Percentiles rank a stretch among this genome's conserved stretches.
Evolutionary conservation across 2,329 filamentous ascomycete species (phyloP).

Genomic region (Pseudocercospora eumusae): DNA sequence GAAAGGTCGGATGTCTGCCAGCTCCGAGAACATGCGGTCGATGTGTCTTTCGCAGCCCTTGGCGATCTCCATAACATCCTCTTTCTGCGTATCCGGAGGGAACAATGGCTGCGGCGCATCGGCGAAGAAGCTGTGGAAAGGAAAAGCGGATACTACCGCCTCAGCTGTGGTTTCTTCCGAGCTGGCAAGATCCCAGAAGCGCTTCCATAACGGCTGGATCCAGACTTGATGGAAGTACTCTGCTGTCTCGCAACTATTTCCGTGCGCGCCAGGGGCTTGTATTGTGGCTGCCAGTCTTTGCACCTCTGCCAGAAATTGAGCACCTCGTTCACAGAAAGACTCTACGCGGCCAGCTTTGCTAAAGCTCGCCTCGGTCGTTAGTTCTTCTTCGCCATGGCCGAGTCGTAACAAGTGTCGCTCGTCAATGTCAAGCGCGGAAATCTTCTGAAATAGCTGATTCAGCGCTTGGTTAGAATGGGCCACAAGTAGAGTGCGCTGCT

Average conservation of each 20-base stretch:
- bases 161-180: slow-evolving; percentile 52
- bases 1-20: slow-evolving; percentile 91
- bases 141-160: slow-evolving; percentile 73
- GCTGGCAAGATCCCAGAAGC: slow-evolving; percentile 68
- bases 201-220: slow-evolving; percentile 82
- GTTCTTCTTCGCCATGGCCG: slow-evolving; percentile 92
- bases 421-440: slow-evolving; percentile 93
- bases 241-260: slow-evolving; percentile 92
- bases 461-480: slow-evolving; percentile 97
- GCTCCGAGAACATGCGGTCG: slow-evolving; percentile 82
- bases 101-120: slow-evolving; percentile 87
- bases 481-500: slow-evolving; percentile 85
- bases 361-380: slow-evolving; percentile 82
- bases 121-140: slow-evolving; percentile 84
- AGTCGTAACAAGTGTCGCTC: slow-evolving; percentile 88
- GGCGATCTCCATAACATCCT: slow-evolving; percentile 71
- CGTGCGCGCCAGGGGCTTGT: slow-evolving; percentile 87
- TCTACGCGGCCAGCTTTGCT: slow-evolving; percentile 94
- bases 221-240: slow-evolving; percentile 96
- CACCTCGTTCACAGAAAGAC: slow-evolving; percentile 87
- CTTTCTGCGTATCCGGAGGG: slow-evolving; percentile 63
- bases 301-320: slow-evolving; percentile 77
- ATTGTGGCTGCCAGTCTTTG: slow-evolving; percentile 82
- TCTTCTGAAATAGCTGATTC: slow-evolving; percentile 97
- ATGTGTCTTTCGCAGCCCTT: slow-evolving; percentile 87